phyloP scores from a whole-genome alignment of 2,329 filamentous ascomycete species.

The Fusarium sp. region DNA sequence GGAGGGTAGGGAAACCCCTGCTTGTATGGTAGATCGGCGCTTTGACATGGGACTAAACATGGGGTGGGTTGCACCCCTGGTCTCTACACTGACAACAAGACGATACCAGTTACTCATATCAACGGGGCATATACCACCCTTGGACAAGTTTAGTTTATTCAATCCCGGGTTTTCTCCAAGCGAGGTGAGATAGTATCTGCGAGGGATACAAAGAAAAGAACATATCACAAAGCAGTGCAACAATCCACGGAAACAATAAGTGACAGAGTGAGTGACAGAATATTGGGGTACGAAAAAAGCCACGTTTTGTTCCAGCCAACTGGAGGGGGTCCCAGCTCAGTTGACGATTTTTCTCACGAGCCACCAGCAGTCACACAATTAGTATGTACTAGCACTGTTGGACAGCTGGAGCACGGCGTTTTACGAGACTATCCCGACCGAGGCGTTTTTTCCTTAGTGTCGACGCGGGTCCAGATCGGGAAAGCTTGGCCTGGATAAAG shows the following conservation, averaged over 20 bases:
- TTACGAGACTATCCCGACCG: not conserved
- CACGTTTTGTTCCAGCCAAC: not conserved
- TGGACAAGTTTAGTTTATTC: not conserved
- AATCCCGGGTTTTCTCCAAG: not conserved
- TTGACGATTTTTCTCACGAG: not conserved
- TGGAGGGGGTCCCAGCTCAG: not conserved
- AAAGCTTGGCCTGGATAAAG: not conserved
- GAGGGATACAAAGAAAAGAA: not conserved
- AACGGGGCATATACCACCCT: not conserved
- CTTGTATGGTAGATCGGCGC: constrained; percentile 24
- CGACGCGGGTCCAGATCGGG: not conserved
- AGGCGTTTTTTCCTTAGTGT: not conserved
- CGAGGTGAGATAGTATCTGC: not conserved
- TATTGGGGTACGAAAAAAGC: not conserved
- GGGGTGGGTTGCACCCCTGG: constrained; percentile 5
- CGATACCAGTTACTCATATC: not conserved
- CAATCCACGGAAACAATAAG: not conserved
- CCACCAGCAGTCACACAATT: not conserved
- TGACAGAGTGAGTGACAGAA: not conserved
- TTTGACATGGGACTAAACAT: constrained; percentile 29
- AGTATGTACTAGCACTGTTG: not conserved
- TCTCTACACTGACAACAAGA: not conserved
- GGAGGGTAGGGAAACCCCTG: constrained; percentile 22
- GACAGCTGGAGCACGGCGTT: not conserved
- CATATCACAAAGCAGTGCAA: not conserved